phyloP scores from a whole-genome alignment of 192 early-diverging fungal genomes.

The Gamsiella multidivaricata region DNA sequence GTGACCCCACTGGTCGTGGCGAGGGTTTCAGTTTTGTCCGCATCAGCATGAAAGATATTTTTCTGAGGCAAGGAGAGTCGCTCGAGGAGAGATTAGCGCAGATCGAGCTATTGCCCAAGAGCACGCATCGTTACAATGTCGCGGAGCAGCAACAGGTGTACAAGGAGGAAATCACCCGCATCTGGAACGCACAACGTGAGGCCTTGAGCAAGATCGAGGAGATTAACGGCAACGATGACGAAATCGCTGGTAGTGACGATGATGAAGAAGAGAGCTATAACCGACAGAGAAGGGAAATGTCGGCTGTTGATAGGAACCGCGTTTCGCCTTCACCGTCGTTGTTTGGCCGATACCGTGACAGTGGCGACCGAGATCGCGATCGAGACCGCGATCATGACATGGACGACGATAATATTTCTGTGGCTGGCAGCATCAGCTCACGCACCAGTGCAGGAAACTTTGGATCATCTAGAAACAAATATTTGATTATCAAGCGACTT shows the following conservation, averaged over 20 bases:
- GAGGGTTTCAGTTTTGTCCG: slow-evolving; percentile 99
- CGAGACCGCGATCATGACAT: slow-evolving; percentile 47
- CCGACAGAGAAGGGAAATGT: slow-evolving; percentile 32
- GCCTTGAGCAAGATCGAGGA: slow-evolving; percentile 70
- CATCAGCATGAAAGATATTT: slow-evolving; percentile 97
- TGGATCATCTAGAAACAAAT: slow-evolving; percentile 64
- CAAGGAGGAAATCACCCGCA: slow-evolving; percentile 90
- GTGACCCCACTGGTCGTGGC: slow-evolving; percentile 94
- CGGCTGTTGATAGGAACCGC: slow-evolving; percentile 31
- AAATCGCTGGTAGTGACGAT: slow-evolving; percentile 65
- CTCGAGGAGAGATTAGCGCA: slow-evolving; percentile 86
- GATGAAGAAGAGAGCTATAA: slow-evolving; percentile 57
- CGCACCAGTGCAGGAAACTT: slow-evolving; percentile 63
- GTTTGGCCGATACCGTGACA: slow-evolving; percentile 46
- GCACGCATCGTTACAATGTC: slow-evolving; percentile 85
- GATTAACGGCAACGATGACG: slow-evolving; percentile 61
- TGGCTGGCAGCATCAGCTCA: slow-evolving; percentile 65
- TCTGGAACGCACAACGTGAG: slow-evolving; percentile 90
- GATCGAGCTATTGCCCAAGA: slow-evolving; percentile 84
- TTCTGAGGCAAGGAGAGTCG: slow-evolving; percentile 86
- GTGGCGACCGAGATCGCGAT: slow-evolving; percentile 40
- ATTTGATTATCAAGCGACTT: slow-evolving; percentile 70
- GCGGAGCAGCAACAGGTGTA: slow-evolving; percentile 97
- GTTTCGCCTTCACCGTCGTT: slow-evolving; percentile 47
- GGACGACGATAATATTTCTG: slow-evolving; percentile 65